Percentiles rank a stretch among this genome's conserved stretches.
These are phyloP conservation scores for Arthroderma sp. DNA, from an alignment of 2,329 filamentous ascomycete genomes.

Conservation along the genomic window DNA sequence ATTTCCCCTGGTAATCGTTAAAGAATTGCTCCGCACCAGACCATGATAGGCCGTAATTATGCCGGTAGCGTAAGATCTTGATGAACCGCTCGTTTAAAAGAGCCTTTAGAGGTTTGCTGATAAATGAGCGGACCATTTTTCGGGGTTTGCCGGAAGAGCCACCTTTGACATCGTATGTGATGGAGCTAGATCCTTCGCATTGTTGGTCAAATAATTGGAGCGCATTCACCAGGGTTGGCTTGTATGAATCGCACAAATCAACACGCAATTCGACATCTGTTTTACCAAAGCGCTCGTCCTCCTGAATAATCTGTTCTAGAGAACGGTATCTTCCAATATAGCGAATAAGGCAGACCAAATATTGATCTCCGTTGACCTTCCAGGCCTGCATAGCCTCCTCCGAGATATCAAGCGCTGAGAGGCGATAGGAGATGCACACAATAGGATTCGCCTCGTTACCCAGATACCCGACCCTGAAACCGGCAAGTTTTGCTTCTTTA, in stretches of 20 bases:
- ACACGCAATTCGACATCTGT: slow-evolving; percentile 47
- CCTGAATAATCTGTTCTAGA: slow-evolving; percentile 40
- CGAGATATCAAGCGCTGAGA: slow-evolving; percentile 58
- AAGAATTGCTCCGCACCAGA: slow-evolving; percentile 50
- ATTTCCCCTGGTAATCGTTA: slow-evolving; percentile 33
- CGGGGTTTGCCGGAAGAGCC: background rate
- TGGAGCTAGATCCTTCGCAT: background rate
- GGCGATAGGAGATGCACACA: slow-evolving; percentile 55
- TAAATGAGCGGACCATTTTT: slow-evolving; percentile 47
- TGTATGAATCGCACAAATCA: slow-evolving; percentile 58
- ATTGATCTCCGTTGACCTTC: slow-evolving; percentile 53
- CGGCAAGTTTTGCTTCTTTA: slow-evolving; percentile 45
- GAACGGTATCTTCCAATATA: slow-evolving; percentile 50
- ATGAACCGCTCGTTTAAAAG: slow-evolving; percentile 56
- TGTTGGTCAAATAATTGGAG: slow-evolving; percentile 35
- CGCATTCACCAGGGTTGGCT: slow-evolving; percentile 49
- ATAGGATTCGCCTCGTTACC: slow-evolving; percentile 38
- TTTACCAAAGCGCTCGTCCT: slow-evolving; percentile 24
- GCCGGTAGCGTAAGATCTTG: slow-evolving; percentile 47
- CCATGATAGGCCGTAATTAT: slow-evolving; percentile 47
- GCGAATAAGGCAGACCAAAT: slow-evolving; percentile 59
- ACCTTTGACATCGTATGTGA: background rate
- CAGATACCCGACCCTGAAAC: slow-evolving; percentile 56
- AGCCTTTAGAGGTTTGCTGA: slow-evolving; percentile 57
- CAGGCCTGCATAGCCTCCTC: slow-evolving; percentile 65